Percentiles rank a stretch among this genome's conserved stretches.
phyloP scores from a whole-genome alignment of 768 basidiomycete species.

The Russula griseocarnosa region DNA sequence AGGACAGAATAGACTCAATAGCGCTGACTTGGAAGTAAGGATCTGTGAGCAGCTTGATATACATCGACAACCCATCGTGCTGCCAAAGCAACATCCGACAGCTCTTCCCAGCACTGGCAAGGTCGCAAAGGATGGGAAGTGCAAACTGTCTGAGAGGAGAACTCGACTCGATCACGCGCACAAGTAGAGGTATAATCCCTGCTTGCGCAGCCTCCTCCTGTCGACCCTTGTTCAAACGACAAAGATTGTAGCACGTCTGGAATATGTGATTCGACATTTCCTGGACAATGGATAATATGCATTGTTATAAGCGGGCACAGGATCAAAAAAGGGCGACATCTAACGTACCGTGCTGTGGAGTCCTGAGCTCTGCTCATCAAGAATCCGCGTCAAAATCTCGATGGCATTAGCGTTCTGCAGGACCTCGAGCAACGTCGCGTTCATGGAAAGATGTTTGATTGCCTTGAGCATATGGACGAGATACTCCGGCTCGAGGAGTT shows the following conservation, averaged over 20 bases:
- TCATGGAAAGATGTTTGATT: constrained; percentile 95
- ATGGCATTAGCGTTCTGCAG: constrained; percentile 95
- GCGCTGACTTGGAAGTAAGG: constrained; percentile 92
- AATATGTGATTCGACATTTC: constrained; percentile 97
- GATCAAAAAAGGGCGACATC: background rate
- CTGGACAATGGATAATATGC: constrained; percentile 39
- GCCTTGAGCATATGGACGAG: constrained; percentile 89
- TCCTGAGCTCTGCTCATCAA: constrained; percentile 76
- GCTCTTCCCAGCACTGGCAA: constrained; percentile 91
- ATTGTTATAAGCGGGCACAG: constrained; percentile 1
- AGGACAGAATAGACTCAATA: constrained; percentile 84
- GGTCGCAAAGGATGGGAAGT: constrained; percentile 92
- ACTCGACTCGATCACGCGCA: constrained; percentile 79
- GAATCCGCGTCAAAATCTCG: constrained; percentile 80
- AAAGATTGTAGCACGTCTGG: constrained; percentile 96
- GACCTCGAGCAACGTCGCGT: constrained; percentile 81
- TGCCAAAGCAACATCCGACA: constrained; percentile 90
- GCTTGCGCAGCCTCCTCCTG: constrained; percentile 98
- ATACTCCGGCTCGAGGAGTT: constrained; percentile 81
- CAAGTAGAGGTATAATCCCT: constrained; percentile 88
- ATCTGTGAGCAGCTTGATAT: constrained; percentile 72
- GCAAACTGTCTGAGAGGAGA: constrained; percentile 97
- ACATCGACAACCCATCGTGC: constrained; percentile 82
- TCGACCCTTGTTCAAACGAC: constrained; percentile 86
- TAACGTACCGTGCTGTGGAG: constrained; percentile 71